Base-by-base conservation (phyloP, 805 yeast species). In the Sugiyamaella marilandica region DNA sequence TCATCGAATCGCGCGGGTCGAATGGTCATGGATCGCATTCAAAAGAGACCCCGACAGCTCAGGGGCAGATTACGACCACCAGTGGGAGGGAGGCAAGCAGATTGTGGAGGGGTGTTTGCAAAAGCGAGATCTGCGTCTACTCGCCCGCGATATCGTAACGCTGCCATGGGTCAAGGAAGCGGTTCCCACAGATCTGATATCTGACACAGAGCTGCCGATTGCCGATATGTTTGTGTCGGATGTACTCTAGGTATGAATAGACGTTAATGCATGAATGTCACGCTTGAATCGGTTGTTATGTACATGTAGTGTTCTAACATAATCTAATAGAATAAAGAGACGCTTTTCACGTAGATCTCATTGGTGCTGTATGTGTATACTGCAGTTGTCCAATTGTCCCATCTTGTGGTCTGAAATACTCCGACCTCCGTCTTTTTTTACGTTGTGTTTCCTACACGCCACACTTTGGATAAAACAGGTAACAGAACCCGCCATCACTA, bases 1-100 rank as follows among this genome's bases (percentile, higher is more conserved):
- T 0, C 97, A 92, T 67, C 74, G 97, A 52, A 94, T 92, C 32
- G 97, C 97, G 4, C 80, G 92, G 64, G 83, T 88, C 35, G 94
- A 87, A 56, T 94, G 99, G 99, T 78, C 77, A 35, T 92, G 98
- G 98, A 76, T 69, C 56, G 67, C 68, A 19, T 68, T 80, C 58
- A 69, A 72, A 51, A 75, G 75, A 1, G 70, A 70, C 5, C 24
- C 36, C 10, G 52, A 48, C 19, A 50, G 56, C 10, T 65, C 66
- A 2, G 19, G 5, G 5, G 26, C 31, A 4, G 19, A 9, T 3
- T 52, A 55, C 46, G 55, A 56, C 48, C 54, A 56, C 1, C 71
- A 70, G 24, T 80, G 82, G 82, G 58, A 54, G 1, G 71, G 67
- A 2, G 82, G 82, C 1, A 82, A 74, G 57, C 62, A 58, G 13